Evolutionary conservation across 495 filamentous ascomycete species (phyloP).

Genomic region (Penicillium salamii): DNA sequence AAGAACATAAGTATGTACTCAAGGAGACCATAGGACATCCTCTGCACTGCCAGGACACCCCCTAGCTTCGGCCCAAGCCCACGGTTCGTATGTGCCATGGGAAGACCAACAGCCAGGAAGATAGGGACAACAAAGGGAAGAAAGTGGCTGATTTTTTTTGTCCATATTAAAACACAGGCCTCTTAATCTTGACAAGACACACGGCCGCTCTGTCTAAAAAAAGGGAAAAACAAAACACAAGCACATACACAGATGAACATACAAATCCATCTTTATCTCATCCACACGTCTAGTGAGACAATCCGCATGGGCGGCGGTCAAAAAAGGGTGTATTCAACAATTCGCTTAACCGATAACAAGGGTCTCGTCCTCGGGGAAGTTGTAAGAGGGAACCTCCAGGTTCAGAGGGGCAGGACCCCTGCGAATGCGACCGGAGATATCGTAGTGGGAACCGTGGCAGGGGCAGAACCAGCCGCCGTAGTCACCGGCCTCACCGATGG

Average conservation of each 20-base stretch:
- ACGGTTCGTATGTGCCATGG: constrained; percentile 1
- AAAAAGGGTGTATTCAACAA: constrained; percentile 11
- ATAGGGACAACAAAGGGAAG: constrained; percentile 23
- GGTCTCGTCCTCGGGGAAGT: constrained; percentile 75
- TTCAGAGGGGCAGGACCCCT: constrained; percentile 96
- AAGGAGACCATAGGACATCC: constrained; percentile 20
- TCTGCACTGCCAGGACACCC: constrained; percentile 9
- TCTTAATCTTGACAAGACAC: constrained; percentile 46
- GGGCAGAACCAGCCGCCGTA: constrained; percentile 99
- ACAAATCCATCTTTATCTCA: constrained; percentile 17
- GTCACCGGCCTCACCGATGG: constrained; percentile 97
- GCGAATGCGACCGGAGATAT: constrained; percentile 95
- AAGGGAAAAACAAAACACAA: constrained; percentile 25
- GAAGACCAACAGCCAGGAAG: constrained; percentile 1
- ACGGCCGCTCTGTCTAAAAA: constrained; percentile 43
- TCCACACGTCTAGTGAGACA: constrained; percentile 21
- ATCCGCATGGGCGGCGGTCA: constrained; percentile 2
- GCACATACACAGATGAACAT: constrained; percentile 32
- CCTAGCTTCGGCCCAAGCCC: constrained; percentile 1
- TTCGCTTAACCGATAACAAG: constrained; percentile 71
- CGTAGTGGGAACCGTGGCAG: constrained; percentile 99
- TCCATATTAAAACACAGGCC: constrained; percentile 49
- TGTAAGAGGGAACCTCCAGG: constrained; percentile 90
- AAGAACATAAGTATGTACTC: constrained; percentile 34
- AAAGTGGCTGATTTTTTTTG: constrained; percentile 41